A percentile compares a stretch with the other conserved stretches of the same genome.
These are phyloP conservation scores for Tuber brumale DNA, from an alignment of 495 filamentous ascomycete genomes.

Conservation along the genomic window DNA sequence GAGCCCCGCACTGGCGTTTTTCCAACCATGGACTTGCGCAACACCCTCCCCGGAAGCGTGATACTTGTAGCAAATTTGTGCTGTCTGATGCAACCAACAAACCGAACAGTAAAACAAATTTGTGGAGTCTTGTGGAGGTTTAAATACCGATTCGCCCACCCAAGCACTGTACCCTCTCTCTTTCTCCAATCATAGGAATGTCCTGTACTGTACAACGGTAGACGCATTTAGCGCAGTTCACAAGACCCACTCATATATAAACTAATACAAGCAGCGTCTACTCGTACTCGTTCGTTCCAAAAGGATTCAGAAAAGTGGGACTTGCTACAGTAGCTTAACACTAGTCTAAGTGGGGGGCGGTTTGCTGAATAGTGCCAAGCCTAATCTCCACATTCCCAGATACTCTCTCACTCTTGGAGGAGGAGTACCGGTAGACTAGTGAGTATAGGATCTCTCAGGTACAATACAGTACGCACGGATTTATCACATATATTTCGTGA, in stretches of 20 bases:
- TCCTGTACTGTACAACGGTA: background rate
- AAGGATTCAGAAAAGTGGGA: background rate
- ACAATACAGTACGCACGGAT: background rate
- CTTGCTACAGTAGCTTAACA: background rate
- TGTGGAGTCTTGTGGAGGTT: background rate
- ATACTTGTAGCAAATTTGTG: background rate
- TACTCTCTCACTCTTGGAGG: background rate
- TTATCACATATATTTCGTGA: background rate
- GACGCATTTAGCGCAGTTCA: background rate
- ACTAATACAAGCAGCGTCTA: background rate
- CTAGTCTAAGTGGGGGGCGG: background rate
- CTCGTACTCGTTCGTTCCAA: background rate
- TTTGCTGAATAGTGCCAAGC: background rate
- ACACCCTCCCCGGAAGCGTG: background rate
- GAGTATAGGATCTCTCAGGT: background rate
- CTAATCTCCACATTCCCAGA: background rate
- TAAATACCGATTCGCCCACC: background rate
- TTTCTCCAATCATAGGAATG: background rate
- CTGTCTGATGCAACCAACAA: background rate
- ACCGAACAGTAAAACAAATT: background rate
- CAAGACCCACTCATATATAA: background rate
- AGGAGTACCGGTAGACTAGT: too few relatives aligned
- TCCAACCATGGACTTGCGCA: background rate
- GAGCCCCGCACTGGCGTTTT: background rate
- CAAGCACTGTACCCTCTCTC: background rate